Conservation (phyloP, 2,329 filamentous ascomycete genomes). For the Fusarium coffeatum region DNA sequence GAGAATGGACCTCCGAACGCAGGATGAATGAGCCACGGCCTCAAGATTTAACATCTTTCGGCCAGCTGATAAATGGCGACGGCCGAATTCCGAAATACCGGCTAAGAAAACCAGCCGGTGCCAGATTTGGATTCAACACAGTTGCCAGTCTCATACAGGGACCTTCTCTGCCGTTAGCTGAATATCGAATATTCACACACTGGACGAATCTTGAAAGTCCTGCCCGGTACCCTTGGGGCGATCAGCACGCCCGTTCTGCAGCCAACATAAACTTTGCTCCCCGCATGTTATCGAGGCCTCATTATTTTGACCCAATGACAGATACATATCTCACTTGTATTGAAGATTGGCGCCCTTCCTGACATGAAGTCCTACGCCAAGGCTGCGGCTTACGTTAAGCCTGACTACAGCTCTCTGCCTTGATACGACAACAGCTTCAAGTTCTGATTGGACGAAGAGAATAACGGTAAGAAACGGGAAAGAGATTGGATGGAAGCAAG, state of each 20-base stretch:
- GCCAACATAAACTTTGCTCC: neutral
- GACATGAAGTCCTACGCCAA: neutral
- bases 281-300: too few species aligned
- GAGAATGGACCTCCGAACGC: conserved; percentile 20
- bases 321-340: too few species aligned
- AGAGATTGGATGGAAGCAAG: neutral
- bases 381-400: neutral
- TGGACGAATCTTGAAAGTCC: neutral
- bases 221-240: neutral
- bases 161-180: neutral
- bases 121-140: too few species aligned
- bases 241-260: neutral
- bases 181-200: neutral
- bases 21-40: conserved; percentile 3
- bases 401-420: neutral
- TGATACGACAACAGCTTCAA: neutral
- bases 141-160: too few species aligned
- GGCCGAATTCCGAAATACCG: too few species aligned
- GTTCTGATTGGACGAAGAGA: neutral
- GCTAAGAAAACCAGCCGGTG: too few species aligned
- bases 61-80: neutral
- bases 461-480: neutral
- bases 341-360: neutral
- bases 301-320: too few species aligned
- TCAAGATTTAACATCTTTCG: neutral